Evolutionary conservation across 176 grass and related monocot species (phyloP).

Genomic region (Guadua angustifolia): DNA sequence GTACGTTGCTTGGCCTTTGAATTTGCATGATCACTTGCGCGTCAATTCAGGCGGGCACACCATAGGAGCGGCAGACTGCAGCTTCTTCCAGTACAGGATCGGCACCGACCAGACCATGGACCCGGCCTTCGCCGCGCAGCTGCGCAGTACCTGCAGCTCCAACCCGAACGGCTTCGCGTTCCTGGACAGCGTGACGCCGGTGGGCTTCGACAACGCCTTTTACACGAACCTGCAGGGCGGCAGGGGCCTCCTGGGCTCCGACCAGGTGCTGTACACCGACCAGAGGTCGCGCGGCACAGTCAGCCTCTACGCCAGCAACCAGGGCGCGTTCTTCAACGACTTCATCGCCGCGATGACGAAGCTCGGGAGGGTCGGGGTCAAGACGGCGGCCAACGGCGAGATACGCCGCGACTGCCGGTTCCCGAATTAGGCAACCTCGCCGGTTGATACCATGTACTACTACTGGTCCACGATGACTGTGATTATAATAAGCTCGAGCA

Average conservation of each 20-base stretch:
- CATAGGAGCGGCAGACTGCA: conserved; percentile 49
- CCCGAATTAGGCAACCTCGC: conserved; percentile 32
- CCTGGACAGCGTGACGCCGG: no score
- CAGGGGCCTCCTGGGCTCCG: no score
- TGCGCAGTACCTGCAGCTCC: conserved; percentile 42
- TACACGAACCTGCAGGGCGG: no score
- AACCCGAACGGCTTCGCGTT: conserved; percentile 43
- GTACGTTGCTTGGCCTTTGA: background rate
- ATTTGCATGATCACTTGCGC: background rate
- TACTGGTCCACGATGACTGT: background rate
- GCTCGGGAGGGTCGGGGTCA: conserved; percentile 67
- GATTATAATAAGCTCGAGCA: background rate
- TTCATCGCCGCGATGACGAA: conserved; percentile 55
- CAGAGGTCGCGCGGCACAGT: conserved; percentile 52
- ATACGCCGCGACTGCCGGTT: conserved; percentile 65
- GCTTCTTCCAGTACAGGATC: conserved; percentile 54
- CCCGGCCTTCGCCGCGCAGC: conserved; percentile 17
- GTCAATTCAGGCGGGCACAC: conserved; percentile 50
- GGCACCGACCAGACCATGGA: conserved; percentile 44
- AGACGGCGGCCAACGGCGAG: conserved; percentile 64
- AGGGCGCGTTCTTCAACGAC: conserved; percentile 51
- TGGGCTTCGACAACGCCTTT: no score
- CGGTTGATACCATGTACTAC: background rate
- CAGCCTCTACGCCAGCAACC: conserved; percentile 55
- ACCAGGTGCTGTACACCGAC: conserved; percentile 48